phyloP scores from a whole-genome alignment of 305 asterid genomes.

The Solanum aculeatissimum region DNA sequence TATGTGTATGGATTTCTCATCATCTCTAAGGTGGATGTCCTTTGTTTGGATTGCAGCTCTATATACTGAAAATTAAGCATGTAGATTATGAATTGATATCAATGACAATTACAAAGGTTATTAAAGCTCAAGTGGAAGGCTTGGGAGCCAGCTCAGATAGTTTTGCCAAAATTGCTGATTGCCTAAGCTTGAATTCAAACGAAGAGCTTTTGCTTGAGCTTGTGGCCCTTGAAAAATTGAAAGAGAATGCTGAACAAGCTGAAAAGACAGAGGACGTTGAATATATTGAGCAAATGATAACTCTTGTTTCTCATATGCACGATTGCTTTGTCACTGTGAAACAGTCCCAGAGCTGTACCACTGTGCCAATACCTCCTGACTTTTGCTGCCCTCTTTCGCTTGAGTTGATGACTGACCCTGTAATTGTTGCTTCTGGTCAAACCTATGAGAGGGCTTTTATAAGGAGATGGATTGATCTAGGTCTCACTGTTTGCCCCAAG shows the following conservation, averaged over 20 bases:
- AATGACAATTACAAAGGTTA: slow-evolving; percentile 36
- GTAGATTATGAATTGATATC: slow-evolving; percentile 42
- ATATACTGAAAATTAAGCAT: slow-evolving; percentile 49
- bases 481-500: slow-evolving; percentile 84
- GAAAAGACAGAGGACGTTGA: slow-evolving; percentile 66
- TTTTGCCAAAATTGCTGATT: slow-evolving; percentile 52
- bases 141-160: slow-evolving; percentile 59
- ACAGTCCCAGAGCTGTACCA: slow-evolving; percentile 57
- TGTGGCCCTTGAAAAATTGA: slow-evolving; percentile 85
- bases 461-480: slow-evolving; percentile 79
- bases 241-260: slow-evolving; percentile 80
- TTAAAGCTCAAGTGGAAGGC: slow-evolving; percentile 57
- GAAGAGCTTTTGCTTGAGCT: slow-evolving; percentile 83
- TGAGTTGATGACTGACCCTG: slow-evolving; percentile 92
- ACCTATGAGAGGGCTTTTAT: slow-evolving; percentile 76
- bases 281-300: slow-evolving; percentile 59
- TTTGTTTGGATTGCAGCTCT: slow-evolving; percentile 27
- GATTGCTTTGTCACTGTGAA: slow-evolving; percentile 57
- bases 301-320: slow-evolving; percentile 74
- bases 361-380: slow-evolving; percentile 78
- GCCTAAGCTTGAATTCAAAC: slow-evolving; percentile 58
- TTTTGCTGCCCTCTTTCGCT: slow-evolving; percentile 91
- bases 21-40: background rate
- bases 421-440: slow-evolving; percentile 88
- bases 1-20: slow-evolving; percentile 2